These are phyloP conservation scores for Pisolithus sp. DNA, from an alignment of 768 basidiomycete genomes.

Conservation along the genomic window DNA sequence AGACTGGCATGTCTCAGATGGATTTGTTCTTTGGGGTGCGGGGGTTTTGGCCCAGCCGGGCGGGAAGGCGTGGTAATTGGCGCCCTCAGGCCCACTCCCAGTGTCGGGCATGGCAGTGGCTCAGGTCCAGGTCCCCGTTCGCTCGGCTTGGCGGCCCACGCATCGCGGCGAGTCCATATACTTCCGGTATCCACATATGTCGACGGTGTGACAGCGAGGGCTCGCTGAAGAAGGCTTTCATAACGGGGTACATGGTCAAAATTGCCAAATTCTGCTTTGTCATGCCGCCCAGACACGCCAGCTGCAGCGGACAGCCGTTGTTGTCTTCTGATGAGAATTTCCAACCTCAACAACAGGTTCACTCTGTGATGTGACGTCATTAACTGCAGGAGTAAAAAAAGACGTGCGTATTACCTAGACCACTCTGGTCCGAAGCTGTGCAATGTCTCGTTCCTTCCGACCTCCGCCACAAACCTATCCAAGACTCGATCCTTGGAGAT, in stretches of 20 bases:
- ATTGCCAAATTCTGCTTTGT: not conserved
- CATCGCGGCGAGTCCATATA: constrained; percentile 10
- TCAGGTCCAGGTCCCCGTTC: constrained; percentile 42
- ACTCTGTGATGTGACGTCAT: constrained; percentile 4
- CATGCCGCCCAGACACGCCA: not conserved
- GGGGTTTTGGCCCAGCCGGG: constrained; percentile 37
- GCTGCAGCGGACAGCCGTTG: constrained; percentile 6
- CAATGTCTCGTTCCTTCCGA: constrained; percentile 41
- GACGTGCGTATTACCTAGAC: constrained; percentile 42
- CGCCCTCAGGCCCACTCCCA: constrained; percentile 26
- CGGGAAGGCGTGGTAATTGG: constrained; percentile 57
- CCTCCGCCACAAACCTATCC: constrained; percentile 44
- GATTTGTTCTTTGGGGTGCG: constrained; percentile 61
- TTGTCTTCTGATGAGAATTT: constrained; percentile 25
- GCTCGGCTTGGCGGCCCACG: not conserved
- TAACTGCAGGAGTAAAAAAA: not conserved
- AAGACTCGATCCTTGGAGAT: constrained; percentile 56
- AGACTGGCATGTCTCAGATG: constrained; percentile 50
- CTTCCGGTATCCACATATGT: constrained; percentile 27
- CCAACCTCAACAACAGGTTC: constrained; percentile 24
- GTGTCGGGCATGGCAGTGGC: constrained; percentile 32
- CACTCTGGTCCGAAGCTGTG: constrained; percentile 44
- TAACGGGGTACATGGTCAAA: constrained; percentile 43
- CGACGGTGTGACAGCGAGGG: constrained; percentile 18
- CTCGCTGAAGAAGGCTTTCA: constrained; percentile 39